A percentile compares a stretch with the other conserved stretches of the same genome.
Evolutionary conservation across 2,329 filamentous ascomycete species (phyloP).

Genomic region (Dactylonectria estremocensis): DNA sequence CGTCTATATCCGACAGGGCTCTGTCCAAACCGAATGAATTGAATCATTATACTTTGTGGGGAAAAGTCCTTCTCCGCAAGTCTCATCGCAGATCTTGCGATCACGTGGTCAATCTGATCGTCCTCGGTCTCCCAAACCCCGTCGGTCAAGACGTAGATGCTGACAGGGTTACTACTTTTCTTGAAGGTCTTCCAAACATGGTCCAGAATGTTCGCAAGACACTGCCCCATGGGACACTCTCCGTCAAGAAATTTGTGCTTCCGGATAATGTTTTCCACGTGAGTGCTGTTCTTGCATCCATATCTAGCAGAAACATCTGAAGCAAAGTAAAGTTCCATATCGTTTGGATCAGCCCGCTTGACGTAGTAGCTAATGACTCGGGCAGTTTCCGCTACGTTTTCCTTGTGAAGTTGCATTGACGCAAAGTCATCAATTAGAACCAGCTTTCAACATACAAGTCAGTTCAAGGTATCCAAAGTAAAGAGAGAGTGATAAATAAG

Average conservation of each 20-base stretch:
- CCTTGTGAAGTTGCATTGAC: constrained; percentile 4
- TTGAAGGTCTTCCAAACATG: not conserved
- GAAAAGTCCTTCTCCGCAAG: not conserved
- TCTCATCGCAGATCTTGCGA: not conserved
- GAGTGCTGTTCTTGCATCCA: not conserved
- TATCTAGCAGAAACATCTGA: not conserved
- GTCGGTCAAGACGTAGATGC: constrained; percentile 27
- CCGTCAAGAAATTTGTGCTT: not conserved
- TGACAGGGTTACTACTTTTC: constrained; percentile 2
- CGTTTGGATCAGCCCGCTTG: not conserved
- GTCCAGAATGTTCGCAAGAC: not conserved
- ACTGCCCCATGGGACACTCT: constrained; percentile 1
- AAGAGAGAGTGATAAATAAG: not conserved
- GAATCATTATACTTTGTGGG: constrained; percentile 20
- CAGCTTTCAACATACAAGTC: not conserved
- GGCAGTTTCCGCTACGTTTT: not conserved
- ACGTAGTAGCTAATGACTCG: constrained; percentile 22
- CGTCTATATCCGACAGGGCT: not conserved
- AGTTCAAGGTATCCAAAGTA: not conserved
- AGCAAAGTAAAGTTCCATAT: constrained; percentile 14
- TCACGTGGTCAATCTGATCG: not conserved
- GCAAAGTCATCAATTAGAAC: constrained; percentile 21
- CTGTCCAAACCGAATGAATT: constrained; percentile 29
- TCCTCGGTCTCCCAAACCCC: constrained; percentile 12
- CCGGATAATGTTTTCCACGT: not conserved